These are phyloP conservation scores for Xylaria scruposa DNA, from an alignment of 495 filamentous ascomycete species.

Conservation along the genomic window DNA sequence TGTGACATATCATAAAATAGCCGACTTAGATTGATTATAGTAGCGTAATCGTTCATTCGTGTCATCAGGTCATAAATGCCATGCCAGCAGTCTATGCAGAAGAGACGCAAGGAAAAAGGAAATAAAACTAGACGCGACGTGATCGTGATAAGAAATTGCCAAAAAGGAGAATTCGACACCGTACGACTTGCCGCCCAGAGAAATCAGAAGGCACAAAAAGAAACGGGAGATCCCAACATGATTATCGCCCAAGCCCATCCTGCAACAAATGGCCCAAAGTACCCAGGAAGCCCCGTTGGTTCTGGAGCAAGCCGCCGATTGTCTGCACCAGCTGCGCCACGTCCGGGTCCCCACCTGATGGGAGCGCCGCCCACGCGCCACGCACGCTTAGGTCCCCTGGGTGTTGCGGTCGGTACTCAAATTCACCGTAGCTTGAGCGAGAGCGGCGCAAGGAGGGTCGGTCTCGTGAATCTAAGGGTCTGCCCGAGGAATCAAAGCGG, in stretches of 20 bases:
- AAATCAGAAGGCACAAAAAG: neutral
- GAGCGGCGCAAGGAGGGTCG: slow-evolving; percentile 4
- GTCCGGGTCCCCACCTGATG: neutral
- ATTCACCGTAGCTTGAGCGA: slow-evolving; percentile 15
- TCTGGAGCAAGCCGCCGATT: slow-evolving; percentile 19
- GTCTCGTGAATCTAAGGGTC: slow-evolving; percentile 44
- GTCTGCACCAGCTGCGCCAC: slow-evolving; percentile 16
- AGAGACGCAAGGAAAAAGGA: neutral
- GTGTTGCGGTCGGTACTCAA: slow-evolving; percentile 26
- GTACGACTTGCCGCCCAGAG: neutral
- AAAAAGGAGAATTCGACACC: neutral
- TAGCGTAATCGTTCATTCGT: slow-evolving; percentile 13
- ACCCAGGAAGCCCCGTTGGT: slow-evolving; percentile 20
- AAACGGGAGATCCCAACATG: neutral
- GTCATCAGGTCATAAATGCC: slow-evolving; percentile 14
- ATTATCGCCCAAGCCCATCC: slow-evolving; percentile 2
- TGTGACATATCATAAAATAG: neutral
- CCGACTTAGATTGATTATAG: neutral
- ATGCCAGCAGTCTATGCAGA: neutral
- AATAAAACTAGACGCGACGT: neutral
- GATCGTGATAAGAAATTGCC: neutral
- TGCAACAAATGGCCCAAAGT: slow-evolving; percentile 19
- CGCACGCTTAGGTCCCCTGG: slow-evolving; percentile 15
- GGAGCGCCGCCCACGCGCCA: slow-evolving; percentile 18
- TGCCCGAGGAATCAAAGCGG: slow-evolving; percentile 69